These are phyloP conservation scores for Trametes gibbosa DNA, from an alignment of 768 basidiomycete genomes.

Conservation along the genomic window DNA sequence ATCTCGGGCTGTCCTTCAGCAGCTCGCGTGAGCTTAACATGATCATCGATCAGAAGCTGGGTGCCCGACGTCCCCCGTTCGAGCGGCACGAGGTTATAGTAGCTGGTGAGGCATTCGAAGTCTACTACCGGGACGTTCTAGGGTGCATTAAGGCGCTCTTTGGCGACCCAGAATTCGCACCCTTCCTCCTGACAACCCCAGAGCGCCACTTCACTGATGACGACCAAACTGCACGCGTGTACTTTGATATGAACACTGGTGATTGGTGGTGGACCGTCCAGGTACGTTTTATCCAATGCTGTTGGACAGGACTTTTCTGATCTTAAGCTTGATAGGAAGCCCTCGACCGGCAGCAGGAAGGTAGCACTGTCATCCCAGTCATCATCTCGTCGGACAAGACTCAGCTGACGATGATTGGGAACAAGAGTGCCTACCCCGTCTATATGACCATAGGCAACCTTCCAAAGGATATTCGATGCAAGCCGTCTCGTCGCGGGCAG, in stretches of 20 bases:
- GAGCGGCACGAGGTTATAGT: slow-evolving; percentile 26
- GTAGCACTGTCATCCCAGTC: slow-evolving; percentile 27
- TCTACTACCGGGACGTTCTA: slow-evolving; percentile 33
- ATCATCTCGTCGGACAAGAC: slow-evolving; percentile 28
- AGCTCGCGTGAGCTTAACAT: slow-evolving; percentile 30
- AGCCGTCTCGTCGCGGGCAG: slow-evolving; percentile 15
- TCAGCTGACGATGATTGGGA: slow-evolving; percentile 26
- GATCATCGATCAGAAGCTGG: slow-evolving; percentile 29
- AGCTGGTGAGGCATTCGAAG: slow-evolving; percentile 30
- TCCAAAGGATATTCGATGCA: slow-evolving; percentile 19
- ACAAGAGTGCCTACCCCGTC: slow-evolving; percentile 29
- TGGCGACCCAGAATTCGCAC: slow-evolving; percentile 31
- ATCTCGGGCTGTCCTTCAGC: slow-evolving; percentile 27
- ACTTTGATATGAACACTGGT: slow-evolving; percentile 44
- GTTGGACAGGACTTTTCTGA: too few relatives aligned
- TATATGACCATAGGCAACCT: slow-evolving; percentile 33
- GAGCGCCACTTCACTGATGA: slow-evolving; percentile 37
- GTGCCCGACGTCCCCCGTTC: slow-evolving; percentile 25
- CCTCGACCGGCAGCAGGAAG: slow-evolving; percentile 3
- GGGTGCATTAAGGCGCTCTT: slow-evolving; percentile 34
- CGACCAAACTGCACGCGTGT: slow-evolving; percentile 28
- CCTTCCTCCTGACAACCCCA: slow-evolving; percentile 31
- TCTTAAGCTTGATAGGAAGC: not conserved
- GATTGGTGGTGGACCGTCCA: slow-evolving; percentile 52
- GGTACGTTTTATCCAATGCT: not conserved